A percentile compares a stretch with the other conserved stretches of the same genome.
phyloP scores from a whole-genome alignment of 768 basidiomycete genomes.

The Suillus discolor region DNA sequence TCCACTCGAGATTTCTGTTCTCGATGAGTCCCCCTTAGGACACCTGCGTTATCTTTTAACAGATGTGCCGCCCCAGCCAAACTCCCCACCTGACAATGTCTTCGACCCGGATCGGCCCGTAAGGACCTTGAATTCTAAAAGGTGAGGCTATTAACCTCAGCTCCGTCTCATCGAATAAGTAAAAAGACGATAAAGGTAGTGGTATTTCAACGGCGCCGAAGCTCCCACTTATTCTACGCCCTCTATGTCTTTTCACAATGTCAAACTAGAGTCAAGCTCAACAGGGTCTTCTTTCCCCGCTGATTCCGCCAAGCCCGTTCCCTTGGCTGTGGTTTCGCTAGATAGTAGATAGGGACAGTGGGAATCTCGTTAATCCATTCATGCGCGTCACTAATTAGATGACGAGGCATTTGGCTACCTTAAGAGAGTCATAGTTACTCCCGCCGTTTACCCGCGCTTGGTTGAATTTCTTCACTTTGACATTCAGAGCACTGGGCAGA shows the following conservation, averaged over 20 bases:
- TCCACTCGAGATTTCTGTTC: conserved; percentile 82
- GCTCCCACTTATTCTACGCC: conserved; percentile 84
- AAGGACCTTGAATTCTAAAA: conserved; percentile 66
- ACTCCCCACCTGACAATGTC: conserved; percentile 83
- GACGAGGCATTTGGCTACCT: conserved; percentile 73
- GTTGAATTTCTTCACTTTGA: conserved; percentile 39
- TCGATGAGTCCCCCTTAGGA: conserved; percentile 79
- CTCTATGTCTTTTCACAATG: conserved; percentile 83
- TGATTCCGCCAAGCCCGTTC: too few species aligned
- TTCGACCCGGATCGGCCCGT: conserved; percentile 69
- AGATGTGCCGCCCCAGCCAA: conserved; percentile 83
- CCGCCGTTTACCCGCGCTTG: conserved; percentile 77
- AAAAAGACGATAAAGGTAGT: conserved; percentile 81
- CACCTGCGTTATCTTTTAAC: conserved; percentile 81
- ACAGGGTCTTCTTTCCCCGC: conserved; percentile 83
- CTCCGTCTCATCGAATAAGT: conserved; percentile 78
- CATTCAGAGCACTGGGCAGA: conserved; percentile 84
- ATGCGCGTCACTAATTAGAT: too few species aligned
- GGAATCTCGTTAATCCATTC: too few species aligned
- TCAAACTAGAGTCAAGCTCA: conserved; percentile 87
- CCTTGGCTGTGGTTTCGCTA: too few species aligned
- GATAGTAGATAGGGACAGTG: too few species aligned
- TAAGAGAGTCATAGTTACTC: conserved; percentile 84
- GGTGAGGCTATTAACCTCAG: conserved; percentile 68
- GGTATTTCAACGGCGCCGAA: conserved; percentile 74